A percentile compares a stretch with the other conserved stretches of the same genome.
These are phyloP conservation scores for Fusarium staphyleae DNA, from an alignment of 2,329 filamentous ascomycete genomes.

Conservation along the genomic window DNA sequence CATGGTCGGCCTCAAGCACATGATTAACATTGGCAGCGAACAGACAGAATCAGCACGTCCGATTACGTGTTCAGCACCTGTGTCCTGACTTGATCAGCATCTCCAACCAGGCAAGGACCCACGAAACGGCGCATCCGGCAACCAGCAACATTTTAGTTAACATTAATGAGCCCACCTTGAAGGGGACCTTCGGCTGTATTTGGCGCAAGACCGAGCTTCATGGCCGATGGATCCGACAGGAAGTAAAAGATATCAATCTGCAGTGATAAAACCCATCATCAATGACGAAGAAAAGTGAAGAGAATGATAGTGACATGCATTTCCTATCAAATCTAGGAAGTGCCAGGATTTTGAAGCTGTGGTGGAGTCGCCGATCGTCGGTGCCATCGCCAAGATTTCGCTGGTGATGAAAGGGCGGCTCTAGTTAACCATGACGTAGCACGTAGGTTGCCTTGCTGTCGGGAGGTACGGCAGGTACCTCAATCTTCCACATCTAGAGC, in stretches of 20 bases:
- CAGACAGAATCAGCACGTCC: too few relatives aligned
- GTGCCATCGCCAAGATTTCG: slow-evolving; percentile 30
- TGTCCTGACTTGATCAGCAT: too few relatives aligned
- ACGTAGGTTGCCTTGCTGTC: slow-evolving; percentile 17
- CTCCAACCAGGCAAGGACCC: slow-evolving; percentile 2
- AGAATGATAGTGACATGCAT: background rate
- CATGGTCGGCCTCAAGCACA: background rate
- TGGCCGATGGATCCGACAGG: slow-evolving; percentile 22
- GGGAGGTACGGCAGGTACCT: slow-evolving; percentile 2
- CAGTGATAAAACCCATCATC: background rate
- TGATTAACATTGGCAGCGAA: slow-evolving; percentile 6
- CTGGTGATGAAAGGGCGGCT: slow-evolving; percentile 16
- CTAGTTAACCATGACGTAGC: slow-evolving; percentile 29
- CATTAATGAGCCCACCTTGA: background rate
- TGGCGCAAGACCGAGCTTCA: slow-evolving; percentile 9
- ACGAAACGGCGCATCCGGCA: slow-evolving; percentile 19
- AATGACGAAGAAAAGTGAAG: slow-evolving; percentile 13
- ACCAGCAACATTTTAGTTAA: slow-evolving; percentile 22
- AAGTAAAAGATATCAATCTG: background rate
- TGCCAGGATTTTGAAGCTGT: slow-evolving; percentile 7
- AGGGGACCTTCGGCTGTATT: slow-evolving; percentile 23
- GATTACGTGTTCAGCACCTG: too few relatives aligned
- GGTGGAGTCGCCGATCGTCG: slow-evolving; percentile 31
- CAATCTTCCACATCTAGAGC: slow-evolving; percentile 1
- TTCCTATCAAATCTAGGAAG: background rate